phyloP scores from a whole-genome alignment of 1,284 basidiomycete species.

The Ganoderma leucocontextum region DNA sequence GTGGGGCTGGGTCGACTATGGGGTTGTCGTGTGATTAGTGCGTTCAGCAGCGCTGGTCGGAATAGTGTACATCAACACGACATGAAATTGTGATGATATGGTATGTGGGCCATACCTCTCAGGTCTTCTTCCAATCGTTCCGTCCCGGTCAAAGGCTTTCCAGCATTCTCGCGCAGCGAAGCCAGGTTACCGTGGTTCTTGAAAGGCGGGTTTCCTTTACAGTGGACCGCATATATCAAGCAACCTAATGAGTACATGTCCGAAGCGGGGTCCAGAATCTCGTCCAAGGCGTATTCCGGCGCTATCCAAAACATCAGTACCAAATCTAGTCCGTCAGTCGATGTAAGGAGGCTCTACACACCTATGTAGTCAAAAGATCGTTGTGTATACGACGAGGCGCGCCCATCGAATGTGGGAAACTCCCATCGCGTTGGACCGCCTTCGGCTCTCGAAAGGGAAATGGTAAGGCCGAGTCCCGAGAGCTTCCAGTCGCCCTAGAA shows the following conservation, averaged over 20 bases:
- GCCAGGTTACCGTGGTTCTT: slow-evolving; percentile 87
- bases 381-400: slow-evolving; percentile 84
- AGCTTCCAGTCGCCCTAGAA: slow-evolving; percentile 97
- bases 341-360: slow-evolving; percentile 44
- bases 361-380: slow-evolving; percentile 96
- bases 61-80: not conserved
- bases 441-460: slow-evolving; percentile 75
- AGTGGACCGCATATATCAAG: slow-evolving; percentile 90
- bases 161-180: slow-evolving; percentile 82
- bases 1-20: slow-evolving; percentile 78
- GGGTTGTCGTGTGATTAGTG: slow-evolving; percentile 83
- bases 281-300: slow-evolving; percentile 95
- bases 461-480: slow-evolving; percentile 88
- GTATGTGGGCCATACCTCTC: slow-evolving; percentile 55
- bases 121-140: slow-evolving; percentile 73
- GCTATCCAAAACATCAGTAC: slow-evolving; percentile 57
- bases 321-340: not conserved
- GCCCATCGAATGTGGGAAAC: slow-evolving; percentile 88
- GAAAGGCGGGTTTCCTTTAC: slow-evolving; percentile 89
- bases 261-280: slow-evolving; percentile 84
- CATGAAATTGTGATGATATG: too few species aligned
- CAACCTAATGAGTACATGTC: slow-evolving; percentile 97
- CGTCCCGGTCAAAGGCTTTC: slow-evolving; percentile 68
- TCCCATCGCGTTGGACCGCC: slow-evolving; percentile 85
- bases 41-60: slow-evolving; percentile 74